Evolutionary conservation across 225 moss, liverwort and hornwort genomes (phyloP).

Genomic region (Rhytidiadelphus loreus): DNA sequence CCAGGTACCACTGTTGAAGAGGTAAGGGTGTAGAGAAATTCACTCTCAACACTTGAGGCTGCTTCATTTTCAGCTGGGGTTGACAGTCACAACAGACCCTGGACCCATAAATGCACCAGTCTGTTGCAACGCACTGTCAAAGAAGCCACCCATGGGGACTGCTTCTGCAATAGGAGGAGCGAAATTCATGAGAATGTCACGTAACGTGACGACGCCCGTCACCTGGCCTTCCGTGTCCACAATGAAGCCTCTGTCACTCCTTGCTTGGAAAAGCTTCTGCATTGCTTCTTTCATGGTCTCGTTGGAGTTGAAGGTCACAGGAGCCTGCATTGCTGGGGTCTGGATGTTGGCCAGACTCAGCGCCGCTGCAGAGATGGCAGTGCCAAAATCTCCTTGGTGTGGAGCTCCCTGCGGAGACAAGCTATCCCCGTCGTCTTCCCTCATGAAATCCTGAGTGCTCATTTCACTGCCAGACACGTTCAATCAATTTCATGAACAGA

Average conservation of each 20-base stretch:
- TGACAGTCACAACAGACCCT: conserved; percentile 28
- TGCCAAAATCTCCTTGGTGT: conserved; percentile 26
- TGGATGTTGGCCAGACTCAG: conserved; percentile 27
- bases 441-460: conserved; percentile 26
- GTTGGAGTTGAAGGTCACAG: conserved; percentile 22
- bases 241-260: conserved; percentile 56
- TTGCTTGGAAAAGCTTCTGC: conserved; percentile 40
- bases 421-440: neutral
- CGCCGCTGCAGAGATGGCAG: conserved; percentile 28
- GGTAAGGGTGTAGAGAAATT: neutral
- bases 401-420: neutral
- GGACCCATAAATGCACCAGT: conserved; percentile 37
- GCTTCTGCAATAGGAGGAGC: conserved; percentile 35
- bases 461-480: conserved; percentile 15
- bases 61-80: neutral
- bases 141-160: conserved; percentile 42
- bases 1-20: neutral
- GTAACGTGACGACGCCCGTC: conserved; percentile 50
- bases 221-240: conserved; percentile 27
- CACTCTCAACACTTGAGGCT: neutral
- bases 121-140: conserved; percentile 46
- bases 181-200: conserved; percentile 55
- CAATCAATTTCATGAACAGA: neutral
- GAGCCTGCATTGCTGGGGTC: conserved; percentile 32
- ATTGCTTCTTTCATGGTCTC: conserved; percentile 58